A percentile compares a stretch with the other conserved stretches of the same genome.
These are phyloP conservation scores for Penicillium salamii DNA, from an alignment of 495 filamentous ascomycete genomes.

Conservation along the genomic window DNA sequence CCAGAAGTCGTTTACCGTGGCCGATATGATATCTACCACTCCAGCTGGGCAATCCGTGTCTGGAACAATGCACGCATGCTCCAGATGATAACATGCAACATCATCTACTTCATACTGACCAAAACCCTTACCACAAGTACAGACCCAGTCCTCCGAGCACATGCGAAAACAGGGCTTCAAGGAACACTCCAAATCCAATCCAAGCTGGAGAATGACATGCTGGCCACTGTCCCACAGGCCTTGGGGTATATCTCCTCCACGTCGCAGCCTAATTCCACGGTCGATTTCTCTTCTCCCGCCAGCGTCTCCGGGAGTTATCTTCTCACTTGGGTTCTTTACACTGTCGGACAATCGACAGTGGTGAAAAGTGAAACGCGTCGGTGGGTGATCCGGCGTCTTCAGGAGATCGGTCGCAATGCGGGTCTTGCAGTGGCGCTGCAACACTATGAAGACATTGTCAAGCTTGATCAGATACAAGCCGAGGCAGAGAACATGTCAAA, in stretches of 20 bases:
- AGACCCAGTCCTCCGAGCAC: background rate
- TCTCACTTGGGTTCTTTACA: conserved; percentile 36
- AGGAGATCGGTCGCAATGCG: conserved; percentile 19
- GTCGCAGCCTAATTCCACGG: background rate
- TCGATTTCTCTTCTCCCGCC: background rate
- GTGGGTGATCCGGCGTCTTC: conserved; percentile 29
- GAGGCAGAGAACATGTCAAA: too few relatives aligned
- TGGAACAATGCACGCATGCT: conserved; percentile 29
- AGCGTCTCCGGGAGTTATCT: conserved; percentile 31
- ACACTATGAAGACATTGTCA: background rate
- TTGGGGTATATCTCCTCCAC: conserved; percentile 9
- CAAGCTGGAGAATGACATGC: conserved; percentile 34
- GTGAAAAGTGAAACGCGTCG: conserved; percentile 18
- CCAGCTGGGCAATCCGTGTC: conserved; percentile 22
- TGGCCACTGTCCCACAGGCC: conserved; percentile 43
- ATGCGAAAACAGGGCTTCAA: conserved; percentile 13
- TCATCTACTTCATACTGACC: conserved; percentile 12
- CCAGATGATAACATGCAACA: conserved; percentile 21
- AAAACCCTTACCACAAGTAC: conserved; percentile 12
- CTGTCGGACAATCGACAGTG: conserved; percentile 24
- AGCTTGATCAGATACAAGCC: background rate
- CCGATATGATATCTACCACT: conserved; percentile 18
- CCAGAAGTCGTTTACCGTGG: conserved; percentile 20
- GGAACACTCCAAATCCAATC: conserved; percentile 27
- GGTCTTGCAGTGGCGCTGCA: conserved; percentile 21